Evolutionary conservation across 495 filamentous ascomycete genomes (phyloP).

Genomic region (Penicillium steckii): DNA sequence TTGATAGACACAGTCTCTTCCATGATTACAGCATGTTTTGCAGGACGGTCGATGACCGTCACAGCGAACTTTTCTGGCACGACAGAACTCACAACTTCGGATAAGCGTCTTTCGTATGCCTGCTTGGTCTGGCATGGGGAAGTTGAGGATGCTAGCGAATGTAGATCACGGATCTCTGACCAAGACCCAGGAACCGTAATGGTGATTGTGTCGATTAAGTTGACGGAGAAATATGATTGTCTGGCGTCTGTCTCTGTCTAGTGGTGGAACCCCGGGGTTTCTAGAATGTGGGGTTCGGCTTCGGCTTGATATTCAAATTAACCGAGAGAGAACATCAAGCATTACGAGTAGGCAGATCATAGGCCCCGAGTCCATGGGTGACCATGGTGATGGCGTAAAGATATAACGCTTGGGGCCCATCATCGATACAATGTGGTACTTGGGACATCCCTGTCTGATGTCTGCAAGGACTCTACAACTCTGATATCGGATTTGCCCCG

Average conservation of each 20-base stretch:
- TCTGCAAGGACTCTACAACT: too few relatives aligned
- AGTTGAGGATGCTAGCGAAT: not conserved
- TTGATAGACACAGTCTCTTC: constrained; percentile 1
- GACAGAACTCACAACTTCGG: constrained; percentile 6
- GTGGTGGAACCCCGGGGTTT: not conserved
- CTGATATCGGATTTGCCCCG: too few relatives aligned
- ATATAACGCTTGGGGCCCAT: too few relatives aligned
- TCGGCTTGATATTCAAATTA: not conserved
- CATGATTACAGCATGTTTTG: not conserved
- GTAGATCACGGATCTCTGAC: too few relatives aligned
- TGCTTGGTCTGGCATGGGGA: not conserved
- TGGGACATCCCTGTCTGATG: too few relatives aligned
- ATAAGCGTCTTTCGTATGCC: not conserved
- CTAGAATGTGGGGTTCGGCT: not conserved
- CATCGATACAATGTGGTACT: too few relatives aligned
- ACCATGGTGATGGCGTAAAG: too few relatives aligned
- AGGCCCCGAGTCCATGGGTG: too few relatives aligned
- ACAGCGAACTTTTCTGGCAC: constrained; percentile 3
- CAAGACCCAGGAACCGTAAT: not conserved
- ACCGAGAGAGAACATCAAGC: not conserved
- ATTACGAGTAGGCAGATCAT: too few relatives aligned
- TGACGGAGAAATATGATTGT: too few relatives aligned
- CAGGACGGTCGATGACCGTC: not conserved
- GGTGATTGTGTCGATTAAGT: not conserved
- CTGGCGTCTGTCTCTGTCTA: too few relatives aligned